Evolutionary conservation across 306 rosid species (phyloP), one percentile per base, ranked within the genome.

Genomic region (Rosa rugosa): DNA sequence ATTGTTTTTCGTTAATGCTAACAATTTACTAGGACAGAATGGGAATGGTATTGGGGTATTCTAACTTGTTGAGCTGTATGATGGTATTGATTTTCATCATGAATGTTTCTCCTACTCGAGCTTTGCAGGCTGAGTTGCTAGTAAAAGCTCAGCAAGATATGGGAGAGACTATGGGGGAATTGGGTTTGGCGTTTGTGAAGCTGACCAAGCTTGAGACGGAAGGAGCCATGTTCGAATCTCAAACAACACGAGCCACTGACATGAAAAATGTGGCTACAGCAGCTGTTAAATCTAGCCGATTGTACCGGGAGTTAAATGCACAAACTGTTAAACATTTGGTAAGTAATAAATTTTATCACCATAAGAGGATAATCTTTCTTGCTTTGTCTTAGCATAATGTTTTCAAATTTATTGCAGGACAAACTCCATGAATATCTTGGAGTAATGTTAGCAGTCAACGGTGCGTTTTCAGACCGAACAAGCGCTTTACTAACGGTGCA

Each of bases 301-400:
- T 88, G 76, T 87, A 85, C 54, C 87, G 97, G 78, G 98, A 94
- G 77, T 85, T 92, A 73, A 94, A 94, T 80, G 79, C 87, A 45
- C 98, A 92, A 75, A 92, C 97, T 17, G 92, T 94, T 80, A 92
- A 94, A 83, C 97, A 94, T 86, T 91, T 94, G 97, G 98, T 94
- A 91, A 20, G 38, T 23, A 46, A 44, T 42, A 22, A 22, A 6
- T 57, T 74, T 74, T 23, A 53, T 53, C 69, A 11, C 56, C 36
- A 8, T 67, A 9, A 38, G 38, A 65, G 72, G 69, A 65, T 6
- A 76, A 49, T 47, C 50, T 18, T 36, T 66, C 71, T 23, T 4
- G 25, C 10, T 53, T 69, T 56, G 22, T 72, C 75, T 64, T 59
- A 6, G 17, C 50, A 42, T 22, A n/a, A 31, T 66, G 47, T 47